These are phyloP conservation scores for Lipomyces sp. DNA, from an alignment of 805 yeast genomes.

Conservation along the genomic window DNA sequence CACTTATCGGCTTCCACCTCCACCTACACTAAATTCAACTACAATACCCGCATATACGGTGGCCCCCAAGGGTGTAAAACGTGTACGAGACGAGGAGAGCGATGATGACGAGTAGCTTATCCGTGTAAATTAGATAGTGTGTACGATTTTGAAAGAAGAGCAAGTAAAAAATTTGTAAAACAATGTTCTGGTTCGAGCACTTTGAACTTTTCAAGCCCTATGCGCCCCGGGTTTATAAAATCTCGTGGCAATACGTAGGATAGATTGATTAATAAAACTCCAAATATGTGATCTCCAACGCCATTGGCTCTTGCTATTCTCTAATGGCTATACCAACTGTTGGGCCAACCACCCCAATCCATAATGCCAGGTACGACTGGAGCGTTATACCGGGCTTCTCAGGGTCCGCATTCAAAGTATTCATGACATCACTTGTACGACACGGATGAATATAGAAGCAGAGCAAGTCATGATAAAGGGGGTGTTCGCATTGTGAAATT, in stretches of 20 bases:
- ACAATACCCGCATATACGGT: slow-evolving; percentile 26
- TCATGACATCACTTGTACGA: slow-evolving; percentile 32
- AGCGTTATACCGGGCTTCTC: slow-evolving; percentile 6
- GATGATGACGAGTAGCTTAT: slow-evolving; percentile 17
- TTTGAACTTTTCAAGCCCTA: background rate
- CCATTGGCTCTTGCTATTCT: background rate
- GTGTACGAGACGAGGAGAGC: slow-evolving; percentile 20
- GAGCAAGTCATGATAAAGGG: slow-evolving; percentile 16
- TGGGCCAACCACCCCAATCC: slow-evolving; percentile 33
- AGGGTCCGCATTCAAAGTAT: slow-evolving; percentile 11
- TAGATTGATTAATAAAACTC: background rate
- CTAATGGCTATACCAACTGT: slow-evolving; percentile 23
- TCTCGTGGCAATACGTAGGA: slow-evolving; percentile 1
- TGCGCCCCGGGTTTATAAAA: background rate
- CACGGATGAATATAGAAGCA: slow-evolving; percentile 37
- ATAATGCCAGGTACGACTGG: slow-evolving; percentile 25
- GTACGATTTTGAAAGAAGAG: slow-evolving; percentile 3
- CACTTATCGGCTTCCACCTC: slow-evolving; percentile 38
- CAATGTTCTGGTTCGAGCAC: background rate
- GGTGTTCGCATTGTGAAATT: slow-evolving; percentile 34
- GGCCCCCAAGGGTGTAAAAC: slow-evolving; percentile 21
- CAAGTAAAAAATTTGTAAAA: background rate
- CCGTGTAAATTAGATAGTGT: background rate
- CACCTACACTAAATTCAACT: slow-evolving; percentile 25
- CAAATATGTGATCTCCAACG: background rate